phyloP scores from a whole-genome alignment of 306 rosid genomes.

The Potentilla sterilis region DNA sequence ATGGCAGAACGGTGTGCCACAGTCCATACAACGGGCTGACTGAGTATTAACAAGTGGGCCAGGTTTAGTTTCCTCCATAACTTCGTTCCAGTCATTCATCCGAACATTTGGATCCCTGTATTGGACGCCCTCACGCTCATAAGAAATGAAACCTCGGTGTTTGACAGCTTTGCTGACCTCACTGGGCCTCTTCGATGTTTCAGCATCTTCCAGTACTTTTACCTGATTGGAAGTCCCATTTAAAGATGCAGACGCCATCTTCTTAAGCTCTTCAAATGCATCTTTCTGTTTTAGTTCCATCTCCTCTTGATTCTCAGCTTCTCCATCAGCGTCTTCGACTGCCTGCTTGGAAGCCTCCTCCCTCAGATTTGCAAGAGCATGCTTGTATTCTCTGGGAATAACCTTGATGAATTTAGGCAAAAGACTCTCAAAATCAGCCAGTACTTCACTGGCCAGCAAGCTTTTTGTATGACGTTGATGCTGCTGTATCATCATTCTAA shows the following conservation, averaged over 20 bases:
- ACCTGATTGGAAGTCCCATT: conserved; percentile 66
- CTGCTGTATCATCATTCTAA: conserved; percentile 90
- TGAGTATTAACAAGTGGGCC: conserved; percentile 95
- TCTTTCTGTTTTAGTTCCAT: conserved; percentile 47
- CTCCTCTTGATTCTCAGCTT: conserved; percentile 47
- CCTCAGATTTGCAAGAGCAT: conserved; percentile 63
- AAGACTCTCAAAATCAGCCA: conserved; percentile 64
- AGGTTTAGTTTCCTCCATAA: conserved; percentile 85
- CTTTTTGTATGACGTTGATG: conserved; percentile 95
- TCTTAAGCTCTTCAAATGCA: conserved; percentile 96
- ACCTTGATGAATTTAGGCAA: conserved; percentile 87
- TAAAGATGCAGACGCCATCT: conserved; percentile 63
- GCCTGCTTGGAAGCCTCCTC: conserved; percentile 47
- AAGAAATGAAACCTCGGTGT: conserved; percentile 87
- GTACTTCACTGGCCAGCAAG: conserved; percentile 73
- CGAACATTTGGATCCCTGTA: conserved; percentile 88
- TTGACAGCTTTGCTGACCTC: conserved; percentile 70
- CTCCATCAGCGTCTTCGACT: conserved; percentile 36
- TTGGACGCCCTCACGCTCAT: conserved; percentile 91
- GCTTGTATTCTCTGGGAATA: conserved; percentile 89
- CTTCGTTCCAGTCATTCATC: conserved; percentile 89
- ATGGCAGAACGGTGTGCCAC: conserved; percentile 99
- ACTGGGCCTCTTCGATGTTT: conserved; percentile 63
- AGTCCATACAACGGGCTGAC: conserved; percentile 99
- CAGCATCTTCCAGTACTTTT: conserved; percentile 29